Percentiles rank a stretch among this genome's conserved stretches.
Conservation (phyloP, 148 eudicot genomes). For the Camellia granthamiana region DNA sequence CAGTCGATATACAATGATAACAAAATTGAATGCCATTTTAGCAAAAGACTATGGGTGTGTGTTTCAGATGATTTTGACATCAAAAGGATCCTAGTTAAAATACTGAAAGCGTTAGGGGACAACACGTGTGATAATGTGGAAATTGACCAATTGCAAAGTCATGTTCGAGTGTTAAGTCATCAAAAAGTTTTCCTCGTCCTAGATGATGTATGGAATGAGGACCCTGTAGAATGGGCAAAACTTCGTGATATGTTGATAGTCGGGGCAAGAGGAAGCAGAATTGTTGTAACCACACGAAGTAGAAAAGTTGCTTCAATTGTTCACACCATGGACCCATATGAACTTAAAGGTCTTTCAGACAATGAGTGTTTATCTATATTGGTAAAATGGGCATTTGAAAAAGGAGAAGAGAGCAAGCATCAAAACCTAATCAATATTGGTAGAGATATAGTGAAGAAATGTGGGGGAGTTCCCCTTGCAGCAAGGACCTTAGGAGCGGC, state of each 20-base stretch:
- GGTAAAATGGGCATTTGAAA: conserved; percentile 20
- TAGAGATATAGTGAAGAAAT: conserved; percentile 18
- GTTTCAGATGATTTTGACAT: conserved; percentile 21
- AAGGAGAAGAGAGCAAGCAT: conserved; percentile 13
- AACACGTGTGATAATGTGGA: neutral
- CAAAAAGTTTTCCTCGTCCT: conserved; percentile 24
- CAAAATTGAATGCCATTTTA: neutral
- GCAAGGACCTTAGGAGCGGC: conserved; percentile 13
- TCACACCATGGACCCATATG: neutral
- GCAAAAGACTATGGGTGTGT: conserved; percentile 22
- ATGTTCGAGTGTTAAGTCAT: neutral
- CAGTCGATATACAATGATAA: conserved; percentile 16
- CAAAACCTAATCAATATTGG: conserved; percentile 19
- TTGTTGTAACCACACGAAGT: conserved; percentile 30
- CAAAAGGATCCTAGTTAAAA: neutral
- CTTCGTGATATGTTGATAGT: conserved; percentile 10
- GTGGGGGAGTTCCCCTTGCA: conserved; percentile 22
- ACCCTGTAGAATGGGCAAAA: conserved; percentile 11
- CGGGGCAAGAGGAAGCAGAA: conserved; percentile 15
- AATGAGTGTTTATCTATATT: conserved; percentile 25
- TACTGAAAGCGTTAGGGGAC: neutral
- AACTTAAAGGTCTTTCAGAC: conserved; percentile 11
- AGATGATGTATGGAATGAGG: conserved; percentile 33
- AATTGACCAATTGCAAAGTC: neutral
- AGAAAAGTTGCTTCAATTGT: conserved; percentile 16